Percentiles rank a stretch among this genome's conserved stretches.
phyloP scores from a whole-genome alignment of 2,329 filamentous ascomycete species.

The Microdochium paspali region DNA sequence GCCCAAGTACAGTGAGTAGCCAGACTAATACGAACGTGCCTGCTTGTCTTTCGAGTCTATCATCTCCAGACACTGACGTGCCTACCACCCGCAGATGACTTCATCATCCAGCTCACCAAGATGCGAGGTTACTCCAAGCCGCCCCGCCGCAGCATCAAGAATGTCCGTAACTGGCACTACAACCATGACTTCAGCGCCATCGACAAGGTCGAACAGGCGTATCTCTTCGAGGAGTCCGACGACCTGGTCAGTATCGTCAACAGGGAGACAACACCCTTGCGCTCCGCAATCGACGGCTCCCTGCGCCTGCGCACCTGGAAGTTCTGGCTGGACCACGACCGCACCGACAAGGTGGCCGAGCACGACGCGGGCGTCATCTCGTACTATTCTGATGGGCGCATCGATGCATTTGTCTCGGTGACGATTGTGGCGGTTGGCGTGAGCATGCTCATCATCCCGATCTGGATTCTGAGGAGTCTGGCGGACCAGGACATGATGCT shows the following conservation, averaged over 20 bases:
- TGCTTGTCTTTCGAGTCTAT: too few relatives aligned
- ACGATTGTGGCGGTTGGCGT: slow-evolving; percentile 14
- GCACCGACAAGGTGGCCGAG: background rate
- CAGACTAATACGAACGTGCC: too few relatives aligned
- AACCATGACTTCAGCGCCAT: slow-evolving; percentile 8
- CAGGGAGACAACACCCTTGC: slow-evolving; percentile 5
- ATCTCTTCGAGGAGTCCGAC: slow-evolving; percentile 4
- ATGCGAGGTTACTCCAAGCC: slow-evolving; percentile 7
- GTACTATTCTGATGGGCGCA: slow-evolving; percentile 7
- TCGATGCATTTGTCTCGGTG: slow-evolving; percentile 13
- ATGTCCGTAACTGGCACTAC: slow-evolving; percentile 13
- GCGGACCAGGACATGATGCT: slow-evolving; percentile 11
- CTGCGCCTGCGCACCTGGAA: slow-evolving; percentile 4
- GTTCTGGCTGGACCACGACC: slow-evolving; percentile 5
- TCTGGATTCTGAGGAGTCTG: slow-evolving; percentile 18
- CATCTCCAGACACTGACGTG: too few relatives aligned
- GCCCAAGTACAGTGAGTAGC: slow-evolving; percentile 13
- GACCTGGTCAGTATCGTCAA: slow-evolving; percentile 13
- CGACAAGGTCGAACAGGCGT: slow-evolving; percentile 5
- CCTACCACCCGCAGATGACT: too few relatives aligned
- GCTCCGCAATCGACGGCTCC: slow-evolving; percentile 7
- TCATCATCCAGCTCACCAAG: slow-evolving; percentile 13
- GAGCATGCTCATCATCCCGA: slow-evolving; percentile 19
- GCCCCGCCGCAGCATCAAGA: slow-evolving; percentile 12
- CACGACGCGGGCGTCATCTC: background rate